Conservation (phyloP, 768 basidiomycete species). For the Mycena capillaripes region DNA sequence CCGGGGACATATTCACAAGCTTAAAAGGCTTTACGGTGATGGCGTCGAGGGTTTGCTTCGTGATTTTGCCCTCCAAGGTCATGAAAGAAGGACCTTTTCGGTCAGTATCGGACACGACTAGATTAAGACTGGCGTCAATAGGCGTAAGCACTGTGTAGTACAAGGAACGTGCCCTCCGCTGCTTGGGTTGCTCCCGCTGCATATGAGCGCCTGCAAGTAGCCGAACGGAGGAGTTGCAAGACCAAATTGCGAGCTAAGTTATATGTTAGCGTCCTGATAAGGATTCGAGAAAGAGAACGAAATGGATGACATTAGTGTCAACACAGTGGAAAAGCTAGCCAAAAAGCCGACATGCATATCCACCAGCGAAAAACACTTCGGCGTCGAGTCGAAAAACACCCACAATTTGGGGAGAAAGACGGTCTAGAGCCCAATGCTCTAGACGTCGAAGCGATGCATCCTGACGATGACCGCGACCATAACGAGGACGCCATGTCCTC, state of each 20-base stretch:
- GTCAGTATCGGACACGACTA: background rate
- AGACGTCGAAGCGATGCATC: slow-evolving; percentile 31
- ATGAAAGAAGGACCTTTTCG: slow-evolving; percentile 41
- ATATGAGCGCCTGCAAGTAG: slow-evolving; percentile 9
- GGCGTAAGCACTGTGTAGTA: background rate
- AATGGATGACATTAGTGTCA: background rate
- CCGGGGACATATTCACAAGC: slow-evolving; percentile 80
- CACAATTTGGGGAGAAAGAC: slow-evolving; percentile 9
- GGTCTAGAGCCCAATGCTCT: slow-evolving; percentile 17
- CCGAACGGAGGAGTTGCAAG: slow-evolving; percentile 12
- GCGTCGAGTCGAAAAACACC: background rate
- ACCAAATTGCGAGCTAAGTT: background rate
- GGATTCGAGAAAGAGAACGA: background rate
- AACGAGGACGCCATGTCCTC: slow-evolving; percentile 24
- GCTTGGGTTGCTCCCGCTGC: slow-evolving; percentile 8
- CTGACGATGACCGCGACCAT: slow-evolving; percentile 33
- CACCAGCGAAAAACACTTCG: background rate
- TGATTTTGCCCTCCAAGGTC: slow-evolving; percentile 54
- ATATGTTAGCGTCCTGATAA: background rate
- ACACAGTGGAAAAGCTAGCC: background rate
- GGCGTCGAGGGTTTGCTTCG: slow-evolving; percentile 64
- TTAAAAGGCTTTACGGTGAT: slow-evolving; percentile 75
- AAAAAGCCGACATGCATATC: background rate
- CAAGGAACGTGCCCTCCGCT: background rate
- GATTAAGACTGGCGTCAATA: background rate